Evolutionary conservation across 2,329 filamentous ascomycete species (phyloP).

Genomic region (Paracoccidioides lutzii): DNA sequence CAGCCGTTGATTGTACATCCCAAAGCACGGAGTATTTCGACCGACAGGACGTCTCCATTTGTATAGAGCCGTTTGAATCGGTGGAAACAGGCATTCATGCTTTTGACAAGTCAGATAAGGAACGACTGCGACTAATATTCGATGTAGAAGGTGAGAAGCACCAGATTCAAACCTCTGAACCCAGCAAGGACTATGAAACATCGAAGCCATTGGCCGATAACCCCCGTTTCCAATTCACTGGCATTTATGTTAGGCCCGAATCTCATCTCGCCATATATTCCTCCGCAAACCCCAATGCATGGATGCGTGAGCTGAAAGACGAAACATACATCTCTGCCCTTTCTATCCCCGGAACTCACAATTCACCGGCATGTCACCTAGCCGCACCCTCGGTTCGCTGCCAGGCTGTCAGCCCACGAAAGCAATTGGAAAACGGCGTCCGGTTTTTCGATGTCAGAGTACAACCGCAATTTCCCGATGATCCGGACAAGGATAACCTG

Average conservation of each 20-base stretch:
- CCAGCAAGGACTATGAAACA: conserved; percentile 45
- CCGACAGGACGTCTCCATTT: conserved; percentile 49
- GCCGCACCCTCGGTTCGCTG: conserved; percentile 88
- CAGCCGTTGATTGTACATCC: conserved; percentile 32
- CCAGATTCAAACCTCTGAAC: conserved; percentile 58
- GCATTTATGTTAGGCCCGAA: conserved; percentile 48
- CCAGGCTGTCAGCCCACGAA: conserved; percentile 63
- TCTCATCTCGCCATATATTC: conserved; percentile 52
- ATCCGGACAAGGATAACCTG: conserved; percentile 51
- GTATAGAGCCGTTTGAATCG: conserved; percentile 55
- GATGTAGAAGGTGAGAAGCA: conserved; percentile 51
- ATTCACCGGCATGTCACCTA: conserved; percentile 71
- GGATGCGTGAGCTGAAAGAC: conserved; percentile 70
- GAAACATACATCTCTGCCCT: conserved; percentile 63
- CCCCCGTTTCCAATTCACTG: conserved; percentile 47
- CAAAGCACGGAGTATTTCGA: conserved; percentile 47
- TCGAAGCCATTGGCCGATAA: conserved; percentile 45
- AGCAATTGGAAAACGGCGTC: conserved; percentile 78
- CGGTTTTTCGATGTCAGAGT: conserved; percentile 91
- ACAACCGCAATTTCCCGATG: conserved; percentile 46
- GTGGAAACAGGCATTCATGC: conserved; percentile 49
- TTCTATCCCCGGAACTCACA: conserved; percentile 91
- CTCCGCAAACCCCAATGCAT: conserved; percentile 54
- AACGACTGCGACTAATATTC: conserved; percentile 64
- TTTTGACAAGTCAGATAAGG: conserved; percentile 44